Evolutionary conservation across 306 rosid genomes (phyloP).

Genomic region (Pyrus pyrifolia): DNA sequence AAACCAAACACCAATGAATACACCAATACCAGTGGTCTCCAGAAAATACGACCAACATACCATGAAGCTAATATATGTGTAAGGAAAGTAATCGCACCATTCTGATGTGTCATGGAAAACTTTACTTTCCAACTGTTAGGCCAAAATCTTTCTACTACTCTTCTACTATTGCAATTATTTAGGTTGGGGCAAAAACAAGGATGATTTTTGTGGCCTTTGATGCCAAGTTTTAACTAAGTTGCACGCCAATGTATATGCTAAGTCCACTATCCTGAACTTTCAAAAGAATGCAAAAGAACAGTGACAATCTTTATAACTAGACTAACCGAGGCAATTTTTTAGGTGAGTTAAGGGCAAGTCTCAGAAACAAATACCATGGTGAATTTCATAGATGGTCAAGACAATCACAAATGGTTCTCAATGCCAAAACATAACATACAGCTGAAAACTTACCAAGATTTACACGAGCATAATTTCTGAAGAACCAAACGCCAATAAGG

Average conservation of each 20-base stretch:
- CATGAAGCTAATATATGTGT: background rate
- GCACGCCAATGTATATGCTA: background rate
- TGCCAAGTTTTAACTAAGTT: background rate
- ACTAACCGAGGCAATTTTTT: background rate
- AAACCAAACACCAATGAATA: background rate
- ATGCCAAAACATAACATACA: background rate
- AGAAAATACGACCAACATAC: background rate
- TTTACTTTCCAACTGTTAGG: background rate
- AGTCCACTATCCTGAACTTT: background rate
- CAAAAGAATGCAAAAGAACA: background rate
- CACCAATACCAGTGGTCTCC: background rate
- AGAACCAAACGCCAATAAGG: slow-evolving; percentile 99
- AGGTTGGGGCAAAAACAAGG: background rate
- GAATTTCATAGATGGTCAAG: background rate
- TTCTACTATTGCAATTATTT: background rate
- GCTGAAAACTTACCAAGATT: slow-evolving; percentile 64
- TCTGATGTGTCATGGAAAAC: background rate
- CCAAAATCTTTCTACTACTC: background rate
- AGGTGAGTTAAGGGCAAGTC: background rate
- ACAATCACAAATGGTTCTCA: background rate
- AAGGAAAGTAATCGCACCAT: background rate
- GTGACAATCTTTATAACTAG: background rate
- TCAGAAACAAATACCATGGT: background rate
- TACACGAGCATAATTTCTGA: slow-evolving; percentile 89
- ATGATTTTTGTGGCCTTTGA: background rate